Conservation (phyloP, 2,329 filamentous ascomycete species). For the Emmonsiellopsis sp. region DNA sequence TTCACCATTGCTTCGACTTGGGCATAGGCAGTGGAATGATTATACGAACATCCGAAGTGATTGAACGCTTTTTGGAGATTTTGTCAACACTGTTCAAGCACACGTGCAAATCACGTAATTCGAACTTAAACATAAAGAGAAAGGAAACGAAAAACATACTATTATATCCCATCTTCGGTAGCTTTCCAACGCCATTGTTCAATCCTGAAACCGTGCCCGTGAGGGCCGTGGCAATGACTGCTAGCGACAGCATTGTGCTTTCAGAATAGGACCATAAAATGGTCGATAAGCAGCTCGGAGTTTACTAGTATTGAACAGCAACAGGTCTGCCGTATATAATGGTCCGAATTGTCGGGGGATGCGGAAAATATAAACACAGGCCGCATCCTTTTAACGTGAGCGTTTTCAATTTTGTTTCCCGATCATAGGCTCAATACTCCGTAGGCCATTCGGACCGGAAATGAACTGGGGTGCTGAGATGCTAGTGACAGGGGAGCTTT, state of each 20-base stretch:
- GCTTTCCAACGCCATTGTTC: constrained; percentile 6
- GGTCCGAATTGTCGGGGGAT: too few species aligned
- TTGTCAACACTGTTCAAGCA: not conserved
- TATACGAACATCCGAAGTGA: constrained; percentile 2
- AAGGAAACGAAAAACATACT: constrained; percentile 1
- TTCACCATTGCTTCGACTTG: constrained; percentile 5
- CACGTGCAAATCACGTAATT: not conserved
- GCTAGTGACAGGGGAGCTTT: too few species aligned
- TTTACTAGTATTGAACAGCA: too few species aligned
- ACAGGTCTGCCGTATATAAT: too few species aligned
- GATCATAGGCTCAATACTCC: too few species aligned
- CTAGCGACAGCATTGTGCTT: not conserved
- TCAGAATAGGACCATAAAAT: not conserved
- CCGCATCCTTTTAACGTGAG: too few species aligned
- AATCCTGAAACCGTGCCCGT: not conserved
- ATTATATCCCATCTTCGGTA: constrained; percentile 6
- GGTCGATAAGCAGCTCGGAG: too few species aligned
- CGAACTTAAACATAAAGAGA: not conserved
- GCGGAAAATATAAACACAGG: too few species aligned
- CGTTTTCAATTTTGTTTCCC: too few species aligned
- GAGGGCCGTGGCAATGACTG: not conserved
- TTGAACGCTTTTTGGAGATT: constrained; percentile 3
- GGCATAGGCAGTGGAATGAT: not conserved
- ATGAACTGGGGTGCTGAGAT: too few species aligned
- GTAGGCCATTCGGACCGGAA: too few species aligned